phyloP scores from a whole-genome alignment of 805 yeast genomes.

The Candida ortonii region DNA sequence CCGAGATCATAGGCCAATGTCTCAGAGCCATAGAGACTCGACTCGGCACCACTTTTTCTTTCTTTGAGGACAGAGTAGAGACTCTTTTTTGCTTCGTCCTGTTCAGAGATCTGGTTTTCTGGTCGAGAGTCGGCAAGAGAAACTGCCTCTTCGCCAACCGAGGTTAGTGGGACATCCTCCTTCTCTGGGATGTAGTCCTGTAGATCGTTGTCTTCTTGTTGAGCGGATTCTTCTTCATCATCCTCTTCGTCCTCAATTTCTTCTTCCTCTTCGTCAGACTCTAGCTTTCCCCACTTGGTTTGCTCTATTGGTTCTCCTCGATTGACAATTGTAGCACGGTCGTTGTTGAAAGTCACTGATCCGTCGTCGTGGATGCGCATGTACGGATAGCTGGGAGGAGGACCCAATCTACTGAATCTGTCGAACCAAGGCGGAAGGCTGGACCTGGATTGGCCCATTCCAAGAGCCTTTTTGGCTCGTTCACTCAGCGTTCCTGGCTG shows the following conservation, averaged over 20 bases:
- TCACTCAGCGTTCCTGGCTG: conserved; percentile 68
- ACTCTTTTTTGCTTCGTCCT: conserved; percentile 20
- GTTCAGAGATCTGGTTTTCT: conserved; percentile 12
- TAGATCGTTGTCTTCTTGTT: conserved; percentile 27
- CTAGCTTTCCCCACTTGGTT: conserved; percentile 33
- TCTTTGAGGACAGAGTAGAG: conserved; percentile 35
- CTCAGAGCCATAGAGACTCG: conserved; percentile 33
- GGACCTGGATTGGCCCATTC: conserved; percentile 43
- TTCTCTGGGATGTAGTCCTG: conserved; percentile 26
- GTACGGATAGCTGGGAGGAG: conserved; percentile 79
- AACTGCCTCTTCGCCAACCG: conserved; percentile 24
- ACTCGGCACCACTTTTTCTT: conserved; percentile 18
- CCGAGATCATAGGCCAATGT: conserved; percentile 24
- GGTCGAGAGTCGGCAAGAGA: conserved; percentile 7
- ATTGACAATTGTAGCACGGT: conserved; percentile 12
- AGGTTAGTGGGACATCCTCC: conserved; percentile 30
- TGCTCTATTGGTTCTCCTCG: conserved; percentile 27
- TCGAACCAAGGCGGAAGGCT: conserved; percentile 78
- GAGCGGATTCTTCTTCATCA: conserved; percentile 28
- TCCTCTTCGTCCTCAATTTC: conserved; percentile 33
- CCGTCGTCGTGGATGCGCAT: conserved; percentile 45
- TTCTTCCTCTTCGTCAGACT: conserved; percentile 35
- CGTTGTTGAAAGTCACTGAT: conserved; percentile 32
- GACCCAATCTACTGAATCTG: conserved; percentile 66
- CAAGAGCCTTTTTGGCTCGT: conserved; percentile 65